These are phyloP conservation scores for Linaria vulgaris DNA, from an alignment of 257 asterid genomes.

Conservation along the genomic window DNA sequence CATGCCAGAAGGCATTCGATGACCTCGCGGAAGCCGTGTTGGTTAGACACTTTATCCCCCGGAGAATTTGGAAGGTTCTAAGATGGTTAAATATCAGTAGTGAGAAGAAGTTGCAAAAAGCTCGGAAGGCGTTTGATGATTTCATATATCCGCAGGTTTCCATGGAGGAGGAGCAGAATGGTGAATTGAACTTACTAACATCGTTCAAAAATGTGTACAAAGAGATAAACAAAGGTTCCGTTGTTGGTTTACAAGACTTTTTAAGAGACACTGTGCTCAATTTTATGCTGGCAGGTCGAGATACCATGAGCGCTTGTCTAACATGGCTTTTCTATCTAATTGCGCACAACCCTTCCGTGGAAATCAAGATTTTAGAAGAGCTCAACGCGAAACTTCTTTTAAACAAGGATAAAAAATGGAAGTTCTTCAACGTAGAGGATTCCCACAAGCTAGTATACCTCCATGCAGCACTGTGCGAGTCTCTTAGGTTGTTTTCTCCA, in stretches of 20 bases:
- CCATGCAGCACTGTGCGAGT: too few relatives aligned
- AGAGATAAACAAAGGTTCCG: neutral
- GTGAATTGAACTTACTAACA: too few relatives aligned
- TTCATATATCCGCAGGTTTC: conserved; percentile 33
- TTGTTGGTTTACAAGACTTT: conserved; percentile 5
- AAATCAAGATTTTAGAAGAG: conserved; percentile 35
- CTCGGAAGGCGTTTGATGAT: conserved; percentile 36
- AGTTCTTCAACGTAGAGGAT: conserved; percentile 29
- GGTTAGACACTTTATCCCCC: conserved; percentile 35
- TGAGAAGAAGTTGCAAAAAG: conserved; percentile 17
- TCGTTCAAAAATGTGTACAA: conserved; percentile 13
- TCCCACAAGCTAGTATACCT: too few relatives aligned
- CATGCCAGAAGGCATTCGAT: conserved; percentile 26
- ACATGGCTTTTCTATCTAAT: too few relatives aligned
- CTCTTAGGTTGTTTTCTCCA: too few relatives aligned
- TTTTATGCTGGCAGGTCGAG: conserved; percentile 47
- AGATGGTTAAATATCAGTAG: conserved; percentile 27
- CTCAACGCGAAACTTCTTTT: conserved; percentile 20
- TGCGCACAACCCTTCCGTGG: conserved; percentile 28
- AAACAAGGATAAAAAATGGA: conserved; percentile 17
- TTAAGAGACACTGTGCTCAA: conserved; percentile 35
- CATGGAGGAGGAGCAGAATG: neutral
- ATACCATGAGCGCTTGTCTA: conserved; percentile 43
- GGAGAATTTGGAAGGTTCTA: conserved; percentile 31
- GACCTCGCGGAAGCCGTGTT: conserved; percentile 15